A percentile compares a stretch with the other conserved stretches of the same genome.
Evolutionary conservation across 495 filamentous ascomycete genomes (phyloP).

Genomic region (Annulohypoxylon maeteangense): DNA sequence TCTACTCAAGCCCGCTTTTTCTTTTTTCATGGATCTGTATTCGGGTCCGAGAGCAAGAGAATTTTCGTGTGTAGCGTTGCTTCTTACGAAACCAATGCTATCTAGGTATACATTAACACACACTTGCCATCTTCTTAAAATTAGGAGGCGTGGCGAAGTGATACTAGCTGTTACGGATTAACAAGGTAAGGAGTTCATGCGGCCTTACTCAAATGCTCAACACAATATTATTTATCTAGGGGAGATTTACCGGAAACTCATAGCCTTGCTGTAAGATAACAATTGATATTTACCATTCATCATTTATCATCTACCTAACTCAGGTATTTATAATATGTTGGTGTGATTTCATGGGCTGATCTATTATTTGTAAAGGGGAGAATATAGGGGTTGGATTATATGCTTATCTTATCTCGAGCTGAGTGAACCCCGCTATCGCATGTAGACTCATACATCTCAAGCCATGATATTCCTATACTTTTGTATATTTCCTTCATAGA

Average conservation of each 20-base stretch:
- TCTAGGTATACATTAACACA: not conserved
- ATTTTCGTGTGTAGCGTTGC: not conserved
- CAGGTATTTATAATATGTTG: not conserved
- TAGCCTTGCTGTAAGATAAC: not conserved
- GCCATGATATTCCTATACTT: not conserved
- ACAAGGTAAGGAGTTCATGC: not conserved
- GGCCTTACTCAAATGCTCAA: not conserved
- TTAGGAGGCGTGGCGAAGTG: not conserved
- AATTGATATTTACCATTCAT: not conserved
- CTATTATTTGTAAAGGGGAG: not conserved
- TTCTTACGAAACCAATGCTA: not conserved
- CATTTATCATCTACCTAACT: not conserved
- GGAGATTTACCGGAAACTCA: slow-evolving; percentile 4
- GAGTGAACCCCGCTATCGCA: slow-evolving; percentile 13
- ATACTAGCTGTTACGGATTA: not conserved
- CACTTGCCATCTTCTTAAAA: not conserved
- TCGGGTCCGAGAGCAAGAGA: not conserved
- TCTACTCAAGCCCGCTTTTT: not conserved
- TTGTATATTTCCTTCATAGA: not conserved
- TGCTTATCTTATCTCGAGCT: slow-evolving; percentile 13
- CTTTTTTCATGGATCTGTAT: not conserved
- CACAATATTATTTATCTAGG: slow-evolving; percentile 12
- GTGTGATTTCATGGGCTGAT: not conserved
- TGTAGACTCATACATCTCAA: not conserved
- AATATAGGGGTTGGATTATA: not conserved